Evolutionary conservation across 2,329 filamentous ascomycete genomes (phyloP).

Genomic region (Polytolypa hystricis): DNA sequence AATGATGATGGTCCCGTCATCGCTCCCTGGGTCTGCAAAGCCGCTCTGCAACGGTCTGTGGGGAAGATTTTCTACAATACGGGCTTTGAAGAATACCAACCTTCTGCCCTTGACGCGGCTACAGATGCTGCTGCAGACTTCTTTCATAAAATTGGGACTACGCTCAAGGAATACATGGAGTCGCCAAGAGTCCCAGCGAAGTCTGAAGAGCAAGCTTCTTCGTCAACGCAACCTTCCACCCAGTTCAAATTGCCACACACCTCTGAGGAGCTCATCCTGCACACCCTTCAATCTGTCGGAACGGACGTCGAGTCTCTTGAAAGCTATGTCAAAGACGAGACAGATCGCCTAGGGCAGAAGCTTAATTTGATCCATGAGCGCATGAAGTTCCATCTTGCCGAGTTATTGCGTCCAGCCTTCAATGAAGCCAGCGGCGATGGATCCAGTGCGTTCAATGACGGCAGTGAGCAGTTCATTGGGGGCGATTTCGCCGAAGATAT

Average conservation of each 20-base stretch:
- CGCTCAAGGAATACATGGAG: conserved; percentile 73
- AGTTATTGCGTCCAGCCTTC: conserved; percentile 81
- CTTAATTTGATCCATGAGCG: conserved; percentile 80
- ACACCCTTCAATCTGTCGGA: conserved; percentile 75
- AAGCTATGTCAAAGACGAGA: conserved; percentile 79
- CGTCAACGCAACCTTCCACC: conserved; percentile 19
- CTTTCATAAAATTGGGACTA: conserved; percentile 70
- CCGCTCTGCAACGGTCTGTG: conserved; percentile 78
- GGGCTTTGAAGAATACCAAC: conserved; percentile 94
- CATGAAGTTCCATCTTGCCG: conserved; percentile 86
- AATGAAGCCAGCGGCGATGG: conserved; percentile 72
- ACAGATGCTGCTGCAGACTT: conserved; percentile 85
- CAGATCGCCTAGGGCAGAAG: conserved; percentile 74
- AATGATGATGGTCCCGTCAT: conserved; percentile 83
- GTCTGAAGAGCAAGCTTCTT: conserved; percentile 31
- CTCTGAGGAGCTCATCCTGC: conserved; percentile 74
- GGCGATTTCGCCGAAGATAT: conserved; percentile 97
- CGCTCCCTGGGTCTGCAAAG: conserved; percentile 67
- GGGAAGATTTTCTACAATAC: conserved; percentile 93
- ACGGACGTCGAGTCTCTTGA: conserved; percentile 73
- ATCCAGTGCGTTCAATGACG: conserved; percentile 85
- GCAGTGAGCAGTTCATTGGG: conserved; percentile 90
- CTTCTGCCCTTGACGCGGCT: conserved; percentile 79
- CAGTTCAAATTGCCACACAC: conserved; percentile 59
- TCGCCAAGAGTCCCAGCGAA: conserved; percentile 58